Conservation (phyloP, 768 basidiomycete genomes). For the Leccinum pellstonianum region DNA sequence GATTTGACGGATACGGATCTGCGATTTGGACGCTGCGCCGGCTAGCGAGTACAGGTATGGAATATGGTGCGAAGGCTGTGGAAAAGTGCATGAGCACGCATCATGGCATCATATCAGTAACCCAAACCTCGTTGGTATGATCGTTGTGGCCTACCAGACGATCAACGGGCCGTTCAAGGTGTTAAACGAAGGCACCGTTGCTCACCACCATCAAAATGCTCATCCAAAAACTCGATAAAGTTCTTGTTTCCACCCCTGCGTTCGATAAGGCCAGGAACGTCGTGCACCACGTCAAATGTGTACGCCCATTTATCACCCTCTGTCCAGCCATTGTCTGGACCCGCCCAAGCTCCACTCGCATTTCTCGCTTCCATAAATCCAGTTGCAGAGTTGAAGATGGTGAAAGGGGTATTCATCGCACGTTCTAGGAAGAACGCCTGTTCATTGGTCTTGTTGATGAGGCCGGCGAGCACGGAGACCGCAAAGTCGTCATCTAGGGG, state of each 20-base stretch:
- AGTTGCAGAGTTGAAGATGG: conserved; percentile 61
- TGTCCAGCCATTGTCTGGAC: conserved; percentile 73
- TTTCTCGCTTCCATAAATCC: conserved; percentile 85
- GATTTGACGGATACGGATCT: conserved; percentile 68
- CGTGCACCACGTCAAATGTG: conserved; percentile 75
- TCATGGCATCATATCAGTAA: too few species aligned
- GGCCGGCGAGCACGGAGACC: conserved; percentile 57
- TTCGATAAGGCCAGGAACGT: conserved; percentile 59
- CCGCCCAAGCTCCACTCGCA: conserved; percentile 68
- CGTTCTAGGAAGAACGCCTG: conserved; percentile 55
- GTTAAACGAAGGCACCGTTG: too few species aligned
- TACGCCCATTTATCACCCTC: conserved; percentile 82
- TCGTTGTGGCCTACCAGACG: too few species aligned
- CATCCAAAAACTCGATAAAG: conserved; percentile 62
- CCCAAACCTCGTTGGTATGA: too few species aligned
- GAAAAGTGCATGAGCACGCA: too few species aligned
- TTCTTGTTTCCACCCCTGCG: conserved; percentile 61
- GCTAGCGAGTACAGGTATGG: conserved; percentile 37
- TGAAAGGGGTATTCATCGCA: conserved; percentile 54
- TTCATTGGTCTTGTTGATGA: conserved; percentile 50
- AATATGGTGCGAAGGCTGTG: too few species aligned
- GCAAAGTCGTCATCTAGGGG: conserved; percentile 74
- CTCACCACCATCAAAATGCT: too few species aligned
- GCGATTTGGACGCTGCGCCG: conserved; percentile 67
- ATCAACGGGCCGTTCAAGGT: not conserved